These are phyloP conservation scores for Aspergillus hancockii DNA, from an alignment of 495 filamentous ascomycete genomes.

Conservation along the genomic window DNA sequence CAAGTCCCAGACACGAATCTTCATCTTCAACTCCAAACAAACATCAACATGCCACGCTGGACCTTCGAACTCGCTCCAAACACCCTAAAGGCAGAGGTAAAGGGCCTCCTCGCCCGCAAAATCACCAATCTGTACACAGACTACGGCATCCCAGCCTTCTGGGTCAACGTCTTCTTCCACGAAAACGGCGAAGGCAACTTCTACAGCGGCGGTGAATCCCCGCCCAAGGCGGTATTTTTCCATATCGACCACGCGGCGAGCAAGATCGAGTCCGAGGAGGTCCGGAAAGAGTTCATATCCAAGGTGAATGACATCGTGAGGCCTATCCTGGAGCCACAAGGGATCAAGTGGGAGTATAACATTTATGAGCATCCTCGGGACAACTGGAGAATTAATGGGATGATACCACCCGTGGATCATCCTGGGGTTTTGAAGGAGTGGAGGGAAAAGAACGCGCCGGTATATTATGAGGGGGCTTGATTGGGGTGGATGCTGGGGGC, in stretches of 20 bases:
- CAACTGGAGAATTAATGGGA: constrained; percentile 20
- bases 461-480: constrained; percentile 5
- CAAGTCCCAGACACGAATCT: not conserved
- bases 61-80: constrained; percentile 13
- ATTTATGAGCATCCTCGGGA: constrained; percentile 17
- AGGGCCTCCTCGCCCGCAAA: not conserved
- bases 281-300: constrained; percentile 4
- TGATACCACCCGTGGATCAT: constrained; percentile 17
- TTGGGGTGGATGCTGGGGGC: no score
- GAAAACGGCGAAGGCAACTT: constrained; percentile 12
- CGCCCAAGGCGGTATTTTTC: constrained; percentile 12
- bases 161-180: constrained; percentile 18
- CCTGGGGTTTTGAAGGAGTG: constrained; percentile 13
- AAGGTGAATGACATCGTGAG: constrained; percentile 11
- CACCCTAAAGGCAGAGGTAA: constrained; percentile 6
- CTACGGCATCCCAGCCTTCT: constrained; percentile 12
- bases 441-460: constrained; percentile 11
- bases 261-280: constrained; percentile 4
- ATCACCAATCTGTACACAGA: constrained; percentile 9
- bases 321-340: constrained; percentile 13
- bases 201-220: constrained; percentile 13
- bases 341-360: constrained; percentile 18
- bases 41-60: constrained; percentile 11
- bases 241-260: constrained; percentile 13
- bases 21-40: not conserved